Base-by-base conservation (phyloP, 352 stramenopile genomes). In the Pythium utonaiense region DNA sequence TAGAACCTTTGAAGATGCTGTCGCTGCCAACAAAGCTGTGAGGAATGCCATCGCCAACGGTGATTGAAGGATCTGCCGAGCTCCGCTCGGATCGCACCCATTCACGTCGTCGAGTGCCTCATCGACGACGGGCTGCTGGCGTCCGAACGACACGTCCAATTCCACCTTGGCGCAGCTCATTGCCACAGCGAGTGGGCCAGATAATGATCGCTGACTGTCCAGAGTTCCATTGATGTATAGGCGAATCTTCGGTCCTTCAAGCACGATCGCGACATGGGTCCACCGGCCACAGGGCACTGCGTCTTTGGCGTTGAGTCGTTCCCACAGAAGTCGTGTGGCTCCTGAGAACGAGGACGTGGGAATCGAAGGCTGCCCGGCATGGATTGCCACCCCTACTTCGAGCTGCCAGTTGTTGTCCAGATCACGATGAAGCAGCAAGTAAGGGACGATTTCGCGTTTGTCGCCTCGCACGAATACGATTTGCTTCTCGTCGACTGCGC, bases 191-290 rank as follows among this genome's bases (percentile, higher is more conserved):
- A 73, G 71, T 33, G 75, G 56, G 0, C 69, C 60, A 1, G 73
- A 50, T n/a, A 91, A 70, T 6, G 74, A 83, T 14, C 82, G 82
- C 60, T 98, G 88, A 14, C 66, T 78, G 54, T 98, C 93, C 0
- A 97, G 68, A 21, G 87, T 55, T 2, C 92, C 93, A 41, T 98
- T 97, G 12, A 98, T 55, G 61, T 96, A 98, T 7, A 98, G 58
- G 3, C 88, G 80, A 7, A 98, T 52, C 56, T 97, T 97, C 6
- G 72, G 67, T 3, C 74, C 71, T 73, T 98, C 93, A 45, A 86
- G 61, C 10, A 97, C 86, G 5, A 98, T 56, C 3, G 85, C 84
- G 7, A 98, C 67, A 50, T 98, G 88, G 1, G 73, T 76, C 93
- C 93, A 98, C 31, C 62, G 77, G 10, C 84, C 70, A 10, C 63